Conservation (phyloP, 768 basidiomycete species). For the Leucogyrophana mollusca region DNA sequence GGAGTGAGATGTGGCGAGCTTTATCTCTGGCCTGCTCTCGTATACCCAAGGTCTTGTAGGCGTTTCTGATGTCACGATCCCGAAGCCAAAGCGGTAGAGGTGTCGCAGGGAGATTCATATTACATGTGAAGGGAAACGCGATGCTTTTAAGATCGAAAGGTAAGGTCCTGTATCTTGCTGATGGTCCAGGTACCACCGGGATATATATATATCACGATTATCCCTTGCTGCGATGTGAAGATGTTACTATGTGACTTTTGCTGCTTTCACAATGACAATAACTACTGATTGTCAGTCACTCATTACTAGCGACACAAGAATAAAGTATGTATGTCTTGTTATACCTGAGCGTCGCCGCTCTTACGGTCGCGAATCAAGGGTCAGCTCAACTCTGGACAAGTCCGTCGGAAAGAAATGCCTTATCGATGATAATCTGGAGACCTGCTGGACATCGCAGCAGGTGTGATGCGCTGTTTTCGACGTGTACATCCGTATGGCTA, state of each 20-base stretch:
- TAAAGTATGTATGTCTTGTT: slow-evolving; percentile 42
- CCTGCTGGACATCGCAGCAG: slow-evolving; percentile 85
- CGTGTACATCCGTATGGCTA: background rate
- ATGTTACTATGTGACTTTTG: too few species aligned
- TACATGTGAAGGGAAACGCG: background rate
- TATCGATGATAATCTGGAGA: slow-evolving; percentile 69
- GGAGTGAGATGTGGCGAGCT: slow-evolving; percentile 25
- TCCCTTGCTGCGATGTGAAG: too few species aligned
- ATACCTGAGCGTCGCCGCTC: background rate
- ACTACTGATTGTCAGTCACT: slow-evolving; percentile 29
- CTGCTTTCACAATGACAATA: too few species aligned
- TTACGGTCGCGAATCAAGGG: slow-evolving; percentile 40
- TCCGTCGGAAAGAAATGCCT: slow-evolving; percentile 69
- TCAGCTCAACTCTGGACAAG: slow-evolving; percentile 79
- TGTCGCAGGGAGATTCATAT: background rate
- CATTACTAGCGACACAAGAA: slow-evolving; percentile 40
- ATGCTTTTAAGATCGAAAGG: too few species aligned
- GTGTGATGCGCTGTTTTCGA: slow-evolving; percentile 31
- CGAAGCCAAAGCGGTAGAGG: too few species aligned
- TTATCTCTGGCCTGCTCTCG: slow-evolving; percentile 37
- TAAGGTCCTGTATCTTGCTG: too few species aligned
- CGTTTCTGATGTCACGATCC: too few species aligned
- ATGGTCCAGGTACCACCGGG: too few species aligned
- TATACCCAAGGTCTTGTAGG: slow-evolving; percentile 20
- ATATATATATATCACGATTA: too few species aligned